Conservation (phyloP, 805 yeast genomes). For the Candida pseudoglaebosa region DNA sequence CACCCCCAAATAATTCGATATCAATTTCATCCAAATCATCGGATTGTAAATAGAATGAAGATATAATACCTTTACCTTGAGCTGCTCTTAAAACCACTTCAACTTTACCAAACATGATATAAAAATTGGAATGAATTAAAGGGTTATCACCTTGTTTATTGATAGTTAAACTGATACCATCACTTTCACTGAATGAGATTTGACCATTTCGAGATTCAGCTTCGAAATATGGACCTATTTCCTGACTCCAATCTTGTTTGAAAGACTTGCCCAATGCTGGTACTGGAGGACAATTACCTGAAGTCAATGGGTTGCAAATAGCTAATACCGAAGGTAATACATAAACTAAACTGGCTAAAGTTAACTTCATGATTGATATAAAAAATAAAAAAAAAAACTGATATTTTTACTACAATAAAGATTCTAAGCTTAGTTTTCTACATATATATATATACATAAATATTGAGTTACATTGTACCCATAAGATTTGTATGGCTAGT, state of each 20-base stretch:
- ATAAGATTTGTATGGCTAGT: too few relatives aligned
- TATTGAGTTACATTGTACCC: too few relatives aligned
- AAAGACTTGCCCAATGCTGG: slow-evolving; percentile 27
- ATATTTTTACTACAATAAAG: too few relatives aligned
- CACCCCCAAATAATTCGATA: slow-evolving; percentile 83
- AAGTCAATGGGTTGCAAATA: slow-evolving; percentile 26
- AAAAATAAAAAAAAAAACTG: too few relatives aligned
- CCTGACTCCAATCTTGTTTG: slow-evolving; percentile 21
- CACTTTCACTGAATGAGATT: slow-evolving; percentile 27
- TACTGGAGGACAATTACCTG: slow-evolving; percentile 23
- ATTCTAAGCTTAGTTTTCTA: too few relatives aligned
- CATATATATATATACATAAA: too few relatives aligned
- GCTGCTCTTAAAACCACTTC: slow-evolving; percentile 73
- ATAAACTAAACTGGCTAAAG: neutral
- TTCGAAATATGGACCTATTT: slow-evolving; percentile 18
- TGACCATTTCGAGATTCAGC: slow-evolving; percentile 18
- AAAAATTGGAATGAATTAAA: slow-evolving; percentile 68
- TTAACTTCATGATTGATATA: neutral
- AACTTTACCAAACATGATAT: slow-evolving; percentile 84
- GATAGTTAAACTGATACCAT: slow-evolving; percentile 64
- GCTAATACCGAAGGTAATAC: neutral
- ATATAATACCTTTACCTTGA: slow-evolving; percentile 71
- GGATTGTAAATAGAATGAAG: slow-evolving; percentile 73
- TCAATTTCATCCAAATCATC: slow-evolving; percentile 92
- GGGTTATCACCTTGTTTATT: slow-evolving; percentile 72